These are phyloP conservation scores for Colletotrichum higginsianum DNA, from an alignment of 2,329 filamentous ascomycete species.

Conservation along the genomic window DNA sequence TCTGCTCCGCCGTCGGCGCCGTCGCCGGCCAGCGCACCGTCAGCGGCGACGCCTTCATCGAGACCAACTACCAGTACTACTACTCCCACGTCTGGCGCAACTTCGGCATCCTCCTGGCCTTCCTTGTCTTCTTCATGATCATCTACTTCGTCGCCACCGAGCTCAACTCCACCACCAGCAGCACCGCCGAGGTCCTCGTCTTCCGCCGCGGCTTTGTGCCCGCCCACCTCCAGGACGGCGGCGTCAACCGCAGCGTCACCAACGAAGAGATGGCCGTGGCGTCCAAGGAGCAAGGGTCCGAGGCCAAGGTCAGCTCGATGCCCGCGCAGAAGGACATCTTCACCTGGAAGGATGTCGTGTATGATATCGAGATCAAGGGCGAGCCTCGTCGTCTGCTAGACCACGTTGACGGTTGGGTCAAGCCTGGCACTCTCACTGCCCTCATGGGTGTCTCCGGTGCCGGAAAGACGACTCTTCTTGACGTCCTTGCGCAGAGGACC, in stretches of 20 bases:
- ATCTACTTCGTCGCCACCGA: slow-evolving; percentile 77
- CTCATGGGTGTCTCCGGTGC: slow-evolving; percentile 75
- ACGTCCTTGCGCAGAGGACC: slow-evolving; percentile 63
- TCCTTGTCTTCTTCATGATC: slow-evolving; percentile 74
- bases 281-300: slow-evolving; percentile 65
- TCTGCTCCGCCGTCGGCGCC: slow-evolving; percentile 69
- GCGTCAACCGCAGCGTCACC: slow-evolving; percentile 47
- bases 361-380: slow-evolving; percentile 79
- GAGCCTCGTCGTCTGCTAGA: slow-evolving; percentile 81
- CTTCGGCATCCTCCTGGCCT: slow-evolving; percentile 76
- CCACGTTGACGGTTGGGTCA: slow-evolving; percentile 89
- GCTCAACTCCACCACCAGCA: slow-evolving; percentile 73
- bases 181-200: slow-evolving; percentile 78
- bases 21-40: slow-evolving; percentile 68
- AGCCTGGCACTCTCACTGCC: slow-evolving; percentile 88
- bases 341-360: slow-evolving; percentile 84
- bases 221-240: slow-evolving; percentile 53
- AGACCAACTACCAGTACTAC: slow-evolving; percentile 68
- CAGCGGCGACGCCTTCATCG: slow-evolving; percentile 74
- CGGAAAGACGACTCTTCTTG: slow-evolving; percentile 61
- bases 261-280: slow-evolving; percentile 55
- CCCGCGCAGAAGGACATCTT: slow-evolving; percentile 73
- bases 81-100: slow-evolving; percentile 76
- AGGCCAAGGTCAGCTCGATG: slow-evolving; percentile 50
- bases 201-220: slow-evolving; percentile 72